Evolutionary conservation across 1,139 yeast species (phyloP), one percentile per base, ranked within the genome.

Genomic region (Lodderomyces oxycetoniae): DNA sequence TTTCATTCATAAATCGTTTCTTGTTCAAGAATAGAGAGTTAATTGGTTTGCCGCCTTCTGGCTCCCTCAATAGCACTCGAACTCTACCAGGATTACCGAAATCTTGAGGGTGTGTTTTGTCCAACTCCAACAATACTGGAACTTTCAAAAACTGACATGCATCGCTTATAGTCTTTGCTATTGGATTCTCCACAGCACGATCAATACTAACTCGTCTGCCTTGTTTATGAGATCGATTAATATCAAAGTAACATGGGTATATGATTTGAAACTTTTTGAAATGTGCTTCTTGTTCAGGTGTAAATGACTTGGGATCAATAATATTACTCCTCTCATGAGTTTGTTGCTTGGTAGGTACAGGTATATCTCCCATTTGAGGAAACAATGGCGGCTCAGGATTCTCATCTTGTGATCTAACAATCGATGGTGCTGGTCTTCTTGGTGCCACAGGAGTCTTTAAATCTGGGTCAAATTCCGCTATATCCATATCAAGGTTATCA

Each of bases 61-160:
- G 53, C 40, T 71, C 71, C 49, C 77, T 79, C 26, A 84, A 48
- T 32, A 77, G 62, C 14, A 88, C 84, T 47, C 95, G 74, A 25
- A 91, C 91, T 48, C 97, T 73, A 10, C 98, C 98, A 2, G 96
- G 94, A 53, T 91, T 91, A 42, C 97, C 95, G 73, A 84, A 91
- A 61, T 91, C 98, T 55, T 88, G 95, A 8, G 98, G 98, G 59
- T 91, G 98, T 3, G 83, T 62, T 60, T 88, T 91, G 42, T 83
- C 87, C 43, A 91, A 78, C 58, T 84, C 91, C 42, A 78, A 67
- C 36, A 80, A 65, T 2, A 64, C 67, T 2, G 83, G 83, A 36
- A 79, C 53, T 46, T 74, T 51, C 45, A 64, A 63, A 49, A 45
- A 58, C 40, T 61, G 61, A 46, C 72, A 74, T 22, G 74, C 85